phyloP scores from a whole-genome alignment of 23 red algal species.

The Pyropia yezoensis region DNA sequence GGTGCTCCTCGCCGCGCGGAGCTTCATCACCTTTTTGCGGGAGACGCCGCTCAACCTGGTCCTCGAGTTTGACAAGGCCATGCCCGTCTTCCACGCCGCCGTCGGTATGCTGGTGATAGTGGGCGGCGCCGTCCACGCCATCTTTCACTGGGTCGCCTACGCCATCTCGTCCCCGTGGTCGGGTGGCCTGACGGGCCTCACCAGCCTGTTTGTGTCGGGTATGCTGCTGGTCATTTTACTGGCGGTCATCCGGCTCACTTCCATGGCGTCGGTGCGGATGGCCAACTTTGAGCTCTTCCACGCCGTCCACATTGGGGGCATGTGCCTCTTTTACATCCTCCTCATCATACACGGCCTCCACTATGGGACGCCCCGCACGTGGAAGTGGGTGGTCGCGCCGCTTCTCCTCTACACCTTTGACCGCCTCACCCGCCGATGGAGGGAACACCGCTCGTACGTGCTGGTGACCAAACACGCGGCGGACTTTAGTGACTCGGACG shows the following conservation, averaged over 20 bases:
- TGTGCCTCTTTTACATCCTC: conserved; percentile 16
- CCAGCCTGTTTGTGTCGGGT: conserved; percentile 42
- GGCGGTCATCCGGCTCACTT: conserved; percentile 27
- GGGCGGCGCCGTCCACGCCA: conserved; percentile 25
- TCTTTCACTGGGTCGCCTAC: conserved; percentile 10
- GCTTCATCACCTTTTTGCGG: conserved; percentile 20
- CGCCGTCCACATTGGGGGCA: conserved; percentile 51
- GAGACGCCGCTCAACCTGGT: conserved; percentile 39
- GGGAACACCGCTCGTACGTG: conserved; percentile 40
- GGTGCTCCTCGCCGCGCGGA: conserved; percentile 25
- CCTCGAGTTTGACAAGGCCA: conserved; percentile 50
- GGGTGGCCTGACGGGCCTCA: conserved; percentile 20
- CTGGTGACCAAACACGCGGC: conserved; percentile 57
- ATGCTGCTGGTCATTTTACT: conserved; percentile 29
- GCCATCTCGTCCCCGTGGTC: conserved; percentile 19
- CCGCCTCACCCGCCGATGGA: conserved; percentile 5
- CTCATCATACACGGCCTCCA: conserved; percentile 57
- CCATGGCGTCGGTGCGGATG: conserved; percentile 19
- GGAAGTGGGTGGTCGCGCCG: conserved; percentile 76
- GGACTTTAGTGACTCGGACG: conserved; percentile 30
- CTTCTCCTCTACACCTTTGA: conserved; percentile 49
- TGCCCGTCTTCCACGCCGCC: conserved; percentile 43
- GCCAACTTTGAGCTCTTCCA: conserved; percentile 59
- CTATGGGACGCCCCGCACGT: conserved; percentile 35
- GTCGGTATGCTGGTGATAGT: conserved; percentile 38